Percentiles rank a stretch among this genome's conserved stretches.
phyloP scores from a whole-genome alignment of 768 basidiomycete species.

The Trametes cingulata region DNA sequence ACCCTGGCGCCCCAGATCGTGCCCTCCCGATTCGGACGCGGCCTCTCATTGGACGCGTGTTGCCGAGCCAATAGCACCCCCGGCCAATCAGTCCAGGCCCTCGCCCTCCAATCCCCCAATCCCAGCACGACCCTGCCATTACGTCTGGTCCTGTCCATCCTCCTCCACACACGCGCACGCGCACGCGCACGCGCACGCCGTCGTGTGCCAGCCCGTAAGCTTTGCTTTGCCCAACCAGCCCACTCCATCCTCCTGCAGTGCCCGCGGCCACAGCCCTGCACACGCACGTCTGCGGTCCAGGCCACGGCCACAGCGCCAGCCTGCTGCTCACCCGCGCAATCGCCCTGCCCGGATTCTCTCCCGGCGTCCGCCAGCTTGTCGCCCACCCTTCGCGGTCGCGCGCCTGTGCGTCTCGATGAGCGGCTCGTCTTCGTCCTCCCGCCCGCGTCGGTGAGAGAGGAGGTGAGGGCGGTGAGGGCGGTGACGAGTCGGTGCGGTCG shows the following conservation, averaged over 20 bases:
- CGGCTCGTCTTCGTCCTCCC: constrained; percentile 4
- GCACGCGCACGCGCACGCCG: too few species aligned
- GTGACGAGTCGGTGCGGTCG: constrained; percentile 20
- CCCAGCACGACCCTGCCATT: constrained; percentile 5
- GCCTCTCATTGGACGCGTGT: constrained; percentile 23
- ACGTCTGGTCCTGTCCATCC: constrained; percentile 14
- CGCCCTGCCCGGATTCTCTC: constrained; percentile 18
- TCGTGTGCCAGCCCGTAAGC: too few species aligned
- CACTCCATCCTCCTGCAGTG: not conserved
- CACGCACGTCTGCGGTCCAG: not conserved
- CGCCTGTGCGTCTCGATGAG: constrained; percentile 19
- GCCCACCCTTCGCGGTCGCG: constrained; percentile 25
- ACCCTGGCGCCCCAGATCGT: constrained; percentile 2
- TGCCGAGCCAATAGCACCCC: constrained; percentile 21
- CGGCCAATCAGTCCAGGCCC: constrained; percentile 18
- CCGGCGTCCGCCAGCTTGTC: constrained; percentile 14
- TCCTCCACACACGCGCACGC: too few species aligned
- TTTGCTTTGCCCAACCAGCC: too few species aligned
- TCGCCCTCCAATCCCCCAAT: constrained; percentile 12
- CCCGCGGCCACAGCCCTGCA: not conserved
- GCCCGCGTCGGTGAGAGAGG: constrained; percentile 3
- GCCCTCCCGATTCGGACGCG: constrained; percentile 13
- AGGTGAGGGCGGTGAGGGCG: constrained; percentile 17
- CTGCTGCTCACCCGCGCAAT: constrained; percentile 14
- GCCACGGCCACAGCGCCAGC: constrained; percentile 1